These are phyloP conservation scores for Neofusicoccum umdonicola DNA, from an alignment of 2,329 filamentous ascomycete genomes.

Conservation along the genomic window DNA sequence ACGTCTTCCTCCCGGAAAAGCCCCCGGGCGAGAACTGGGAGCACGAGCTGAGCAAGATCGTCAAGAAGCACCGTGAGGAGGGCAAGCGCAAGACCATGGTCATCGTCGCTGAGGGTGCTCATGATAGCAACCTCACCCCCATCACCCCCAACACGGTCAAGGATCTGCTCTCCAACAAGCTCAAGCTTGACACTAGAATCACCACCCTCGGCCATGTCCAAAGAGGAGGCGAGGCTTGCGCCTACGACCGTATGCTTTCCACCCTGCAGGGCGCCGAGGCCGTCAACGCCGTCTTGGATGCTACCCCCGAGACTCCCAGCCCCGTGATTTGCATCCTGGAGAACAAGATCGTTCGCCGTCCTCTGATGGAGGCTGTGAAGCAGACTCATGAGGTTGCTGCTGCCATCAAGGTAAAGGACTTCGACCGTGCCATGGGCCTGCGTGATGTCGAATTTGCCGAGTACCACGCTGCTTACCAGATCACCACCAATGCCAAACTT, in stretches of 20 bases:
- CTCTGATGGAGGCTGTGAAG: conserved; percentile 82
- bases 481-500: conserved; percentile 80
- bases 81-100: conserved; percentile 98
- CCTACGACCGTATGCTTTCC: conserved; percentile 89
- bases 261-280: conserved; percentile 94
- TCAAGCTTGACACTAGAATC: conserved; percentile 86
- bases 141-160: conserved; percentile 82
- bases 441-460: conserved; percentile 93
- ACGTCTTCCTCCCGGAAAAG: conserved; percentile 94
- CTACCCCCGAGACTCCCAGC: conserved; percentile 82
- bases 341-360: conserved; percentile 93
- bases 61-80: conserved; percentile 76
- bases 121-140: conserved; percentile 78
- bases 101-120: conserved; percentile 92
- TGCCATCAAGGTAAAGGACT: conserved; percentile 81
- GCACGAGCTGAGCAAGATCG: conserved; percentile 78
- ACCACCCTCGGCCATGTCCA: conserved; percentile 98
- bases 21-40: conserved; percentile 86
- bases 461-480: conserved; percentile 85
- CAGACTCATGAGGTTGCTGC: conserved; percentile 81
- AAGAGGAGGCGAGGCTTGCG: conserved; percentile 85
- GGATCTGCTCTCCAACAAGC: conserved; percentile 75
- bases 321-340: conserved; percentile 96
- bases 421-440: conserved; percentile 80
- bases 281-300: conserved; percentile 85